Evolutionary conservation across 2,329 filamentous ascomycete species (phyloP).

Genomic region (Aureobasidium zeae): DNA sequence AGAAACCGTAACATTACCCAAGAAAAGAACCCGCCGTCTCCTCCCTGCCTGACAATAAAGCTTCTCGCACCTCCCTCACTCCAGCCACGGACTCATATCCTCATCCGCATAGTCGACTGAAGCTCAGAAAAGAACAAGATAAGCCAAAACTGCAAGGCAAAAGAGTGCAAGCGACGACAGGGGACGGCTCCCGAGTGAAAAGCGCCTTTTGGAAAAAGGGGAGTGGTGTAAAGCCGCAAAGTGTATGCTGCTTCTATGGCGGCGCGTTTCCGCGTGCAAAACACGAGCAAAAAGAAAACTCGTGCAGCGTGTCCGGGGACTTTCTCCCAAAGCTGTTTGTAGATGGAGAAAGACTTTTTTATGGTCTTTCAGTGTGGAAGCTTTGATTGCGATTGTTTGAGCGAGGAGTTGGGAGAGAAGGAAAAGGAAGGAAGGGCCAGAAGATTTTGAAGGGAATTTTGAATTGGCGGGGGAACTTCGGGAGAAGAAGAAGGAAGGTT

Average conservation of each 20-base stretch:
- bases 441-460: no score
- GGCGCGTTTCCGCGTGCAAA: constrained; percentile 95
- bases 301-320: constrained; percentile 82
- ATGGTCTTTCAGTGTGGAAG: constrained; percentile 76
- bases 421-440: constrained; percentile 4
- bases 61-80: constrained; percentile 26
- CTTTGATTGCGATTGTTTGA: constrained; percentile 99
- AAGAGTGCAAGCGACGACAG: constrained; percentile 46
- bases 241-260: constrained; percentile 76
- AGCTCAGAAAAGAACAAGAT: constrained; percentile 28
- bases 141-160: constrained; percentile 27
- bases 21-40: constrained; percentile 25
- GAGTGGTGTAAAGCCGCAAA: constrained; percentile 70
- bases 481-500: no score
- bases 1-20: constrained; percentile 19
- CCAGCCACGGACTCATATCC: constrained; percentile 71
- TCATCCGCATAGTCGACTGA: constrained; percentile 53
- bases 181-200: constrained; percentile 33
- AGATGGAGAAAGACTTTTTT: constrained; percentile 34
- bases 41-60: constrained; percentile 24
- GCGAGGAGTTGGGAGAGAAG: constrained; percentile 64
- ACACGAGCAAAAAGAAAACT: constrained; percentile 42
- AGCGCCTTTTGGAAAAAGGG: constrained; percentile 44
- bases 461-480: no score
- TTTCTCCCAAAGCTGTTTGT: constrained; percentile 93